Evolutionary conservation across 1,284 basidiomycete genomes (phyloP).

Genomic region (Ganoderma boninense): DNA sequence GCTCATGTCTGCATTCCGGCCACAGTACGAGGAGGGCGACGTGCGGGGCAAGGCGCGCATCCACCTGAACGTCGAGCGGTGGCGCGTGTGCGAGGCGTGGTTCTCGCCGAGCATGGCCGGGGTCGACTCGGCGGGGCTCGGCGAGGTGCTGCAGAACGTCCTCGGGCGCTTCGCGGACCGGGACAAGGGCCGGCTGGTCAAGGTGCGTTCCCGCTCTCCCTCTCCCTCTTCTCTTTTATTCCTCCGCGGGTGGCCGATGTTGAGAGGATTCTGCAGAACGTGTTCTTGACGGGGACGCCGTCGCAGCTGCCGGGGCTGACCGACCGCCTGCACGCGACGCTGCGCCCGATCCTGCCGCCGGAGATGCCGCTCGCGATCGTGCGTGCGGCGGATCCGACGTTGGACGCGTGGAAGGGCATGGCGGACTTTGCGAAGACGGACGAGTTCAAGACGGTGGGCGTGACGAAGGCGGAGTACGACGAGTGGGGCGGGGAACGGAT

Average conservation of each 20-base stretch:
- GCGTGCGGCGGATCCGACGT: slow-evolving; percentile 68
- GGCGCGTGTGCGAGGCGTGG: slow-evolving; percentile 93
- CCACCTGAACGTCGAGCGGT: slow-evolving; percentile 94
- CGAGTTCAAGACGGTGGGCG: slow-evolving; percentile 62
- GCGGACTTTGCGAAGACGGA: slow-evolving; percentile 78
- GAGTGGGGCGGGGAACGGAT: slow-evolving; percentile 90
- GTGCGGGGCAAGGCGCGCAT: slow-evolving; percentile 78
- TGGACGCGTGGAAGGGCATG: slow-evolving; percentile 96
- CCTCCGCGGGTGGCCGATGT: too few species aligned
- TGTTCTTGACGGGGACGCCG: slow-evolving; percentile 91
- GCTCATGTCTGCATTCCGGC: slow-evolving; percentile 86
- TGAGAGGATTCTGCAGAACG: too few species aligned
- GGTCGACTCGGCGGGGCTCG: slow-evolving; percentile 93
- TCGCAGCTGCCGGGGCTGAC: slow-evolving; percentile 79
- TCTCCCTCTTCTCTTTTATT: not conserved
- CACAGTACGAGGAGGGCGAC: slow-evolving; percentile 75
- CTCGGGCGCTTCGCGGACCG: slow-evolving; percentile 81
- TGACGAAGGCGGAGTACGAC: slow-evolving; percentile 87
- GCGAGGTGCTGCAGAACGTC: slow-evolving; percentile 89
- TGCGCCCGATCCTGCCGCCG: slow-evolving; percentile 86
- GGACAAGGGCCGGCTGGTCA: slow-evolving; percentile 54
- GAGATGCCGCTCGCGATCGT: slow-evolving; percentile 73
- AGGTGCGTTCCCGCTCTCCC: slow-evolving; percentile 1
- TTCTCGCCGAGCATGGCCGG: slow-evolving; percentile 96
- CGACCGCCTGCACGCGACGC: slow-evolving; percentile 71